These are phyloP conservation scores for Clonostachys sp. DNA, from an alignment of 2,329 filamentous ascomycete species.

Conservation along the genomic window DNA sequence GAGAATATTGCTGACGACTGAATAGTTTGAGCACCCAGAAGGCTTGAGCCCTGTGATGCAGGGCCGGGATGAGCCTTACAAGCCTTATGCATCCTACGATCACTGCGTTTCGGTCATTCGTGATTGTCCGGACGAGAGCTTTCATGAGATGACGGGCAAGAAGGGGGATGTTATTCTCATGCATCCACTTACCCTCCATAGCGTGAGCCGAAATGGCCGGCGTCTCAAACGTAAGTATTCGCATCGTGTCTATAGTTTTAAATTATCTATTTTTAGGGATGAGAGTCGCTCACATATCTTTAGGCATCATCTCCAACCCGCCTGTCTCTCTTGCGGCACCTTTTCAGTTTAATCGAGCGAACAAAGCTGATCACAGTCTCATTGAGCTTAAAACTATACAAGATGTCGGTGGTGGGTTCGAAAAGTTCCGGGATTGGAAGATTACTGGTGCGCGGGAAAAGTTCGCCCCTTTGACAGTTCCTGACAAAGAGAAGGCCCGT, in stretches of 20 bases:
- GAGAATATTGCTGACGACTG: conserved; percentile 51
- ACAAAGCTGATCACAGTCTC: conserved; percentile 39
- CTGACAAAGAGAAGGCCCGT: no score
- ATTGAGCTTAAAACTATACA: conserved; percentile 34
- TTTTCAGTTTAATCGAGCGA: conserved; percentile 43
- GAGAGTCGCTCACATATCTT: no score
- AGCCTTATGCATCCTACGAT: conserved; percentile 4
- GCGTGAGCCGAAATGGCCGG: conserved; percentile 17
- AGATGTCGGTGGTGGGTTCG: conserved; percentile 2
- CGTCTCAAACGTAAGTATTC: conserved; percentile 21
- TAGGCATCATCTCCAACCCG: conserved; percentile 51
- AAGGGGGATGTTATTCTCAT: conserved; percentile 54
- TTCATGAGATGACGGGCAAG: conserved; percentile 49
- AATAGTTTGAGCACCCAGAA: conserved; percentile 56
- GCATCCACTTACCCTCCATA: conserved; percentile 58
- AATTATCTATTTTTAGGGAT: no score
- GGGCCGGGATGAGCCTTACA: conserved; percentile 35
- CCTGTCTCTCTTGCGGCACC: conserved; percentile 47
- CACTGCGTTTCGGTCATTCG: no score
- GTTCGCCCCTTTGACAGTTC: not conserved
- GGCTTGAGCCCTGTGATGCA: conserved; percentile 64
- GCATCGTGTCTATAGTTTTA: not conserved
- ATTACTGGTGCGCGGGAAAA: conserved; percentile 3
- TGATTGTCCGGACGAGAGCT: conserved; percentile 25
- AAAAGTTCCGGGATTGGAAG: conserved; percentile 5